Conservation (phyloP, 495 filamentous ascomycete genomes). For the Penicillium arizonense region DNA sequence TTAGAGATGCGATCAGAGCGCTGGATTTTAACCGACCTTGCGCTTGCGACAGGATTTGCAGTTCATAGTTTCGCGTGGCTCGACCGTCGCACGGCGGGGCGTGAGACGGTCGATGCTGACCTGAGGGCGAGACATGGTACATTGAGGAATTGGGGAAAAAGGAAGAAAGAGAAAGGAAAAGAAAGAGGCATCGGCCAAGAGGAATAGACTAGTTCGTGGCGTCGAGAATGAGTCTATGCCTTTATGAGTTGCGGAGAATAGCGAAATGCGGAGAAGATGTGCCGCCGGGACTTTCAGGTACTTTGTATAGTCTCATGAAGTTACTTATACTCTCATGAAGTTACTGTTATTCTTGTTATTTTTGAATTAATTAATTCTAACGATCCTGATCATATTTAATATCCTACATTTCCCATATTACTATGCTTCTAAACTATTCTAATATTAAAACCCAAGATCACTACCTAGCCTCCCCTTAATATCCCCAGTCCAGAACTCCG, state of each 20-base stretch:
- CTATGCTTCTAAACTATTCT: background rate
- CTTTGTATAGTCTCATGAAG: too few relatives aligned
- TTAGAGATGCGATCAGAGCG: background rate
- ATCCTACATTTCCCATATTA: background rate
- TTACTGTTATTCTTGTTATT: background rate
- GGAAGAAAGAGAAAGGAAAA: constrained; percentile 3
- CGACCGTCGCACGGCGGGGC: constrained; percentile 66
- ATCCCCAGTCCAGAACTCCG: constrained; percentile 1
- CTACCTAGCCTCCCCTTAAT: background rate
- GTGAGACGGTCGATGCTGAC: constrained; percentile 83
- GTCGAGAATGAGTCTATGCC: constrained; percentile 5
- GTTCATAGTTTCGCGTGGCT: constrained; percentile 87
- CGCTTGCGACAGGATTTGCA: constrained; percentile 90
- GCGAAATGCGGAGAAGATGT: constrained; percentile 30
- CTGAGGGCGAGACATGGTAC: constrained; percentile 68
- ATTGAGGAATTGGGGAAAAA: constrained; percentile 4
- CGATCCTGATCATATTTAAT: background rate
- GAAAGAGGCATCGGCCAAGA: constrained; percentile 5
- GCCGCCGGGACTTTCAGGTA: constrained; percentile 19
- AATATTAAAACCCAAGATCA: background rate
- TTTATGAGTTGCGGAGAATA: constrained; percentile 6
- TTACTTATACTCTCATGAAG: too few relatives aligned
- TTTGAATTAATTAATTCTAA: background rate
- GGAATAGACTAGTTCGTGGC: constrained; percentile 8
- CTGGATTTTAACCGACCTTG: constrained; percentile 53